Conservation (phyloP, 352 stramenopile species). For the Phytopythium aichiense region DNA sequence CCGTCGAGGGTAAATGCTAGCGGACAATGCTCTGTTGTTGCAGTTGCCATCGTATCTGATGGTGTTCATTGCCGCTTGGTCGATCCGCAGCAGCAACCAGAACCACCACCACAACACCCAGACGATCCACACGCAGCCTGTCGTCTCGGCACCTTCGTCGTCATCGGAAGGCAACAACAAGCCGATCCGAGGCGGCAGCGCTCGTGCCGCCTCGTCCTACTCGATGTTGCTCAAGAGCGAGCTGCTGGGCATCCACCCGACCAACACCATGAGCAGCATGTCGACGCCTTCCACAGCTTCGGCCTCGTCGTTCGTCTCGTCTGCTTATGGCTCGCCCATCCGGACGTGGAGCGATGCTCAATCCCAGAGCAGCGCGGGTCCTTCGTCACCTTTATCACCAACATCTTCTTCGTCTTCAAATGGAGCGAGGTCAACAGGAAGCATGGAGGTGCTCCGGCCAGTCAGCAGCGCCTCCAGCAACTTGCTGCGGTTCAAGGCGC, state of each 20-base stretch:
- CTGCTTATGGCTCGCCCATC: conserved; percentile 1
- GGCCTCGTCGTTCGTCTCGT: conserved; percentile 6
- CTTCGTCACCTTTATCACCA: neutral
- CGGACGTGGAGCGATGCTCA: neutral
- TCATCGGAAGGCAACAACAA: neutral
- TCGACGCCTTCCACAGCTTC: neutral
- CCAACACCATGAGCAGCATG: conserved; percentile 4
- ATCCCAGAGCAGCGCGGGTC: neutral
- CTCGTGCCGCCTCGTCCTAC: conserved; percentile 29
- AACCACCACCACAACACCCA: conserved; percentile 13
- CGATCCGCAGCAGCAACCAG: conserved; percentile 14
- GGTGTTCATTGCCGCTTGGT: too few species aligned
- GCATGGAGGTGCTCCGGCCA: neutral
- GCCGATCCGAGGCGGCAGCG: neutral
- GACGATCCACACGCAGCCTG: neutral
- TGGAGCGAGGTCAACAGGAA: neutral
- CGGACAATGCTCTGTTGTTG: neutral
- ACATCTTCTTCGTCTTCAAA: neutral
- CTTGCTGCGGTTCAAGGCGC: conserved; percentile 71
- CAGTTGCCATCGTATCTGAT: neutral
- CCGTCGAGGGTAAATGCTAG: conserved; percentile 13
- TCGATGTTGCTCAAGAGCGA: conserved; percentile 80
- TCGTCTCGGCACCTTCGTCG: neutral
- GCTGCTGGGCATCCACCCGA: conserved; percentile 58
- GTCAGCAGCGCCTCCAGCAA: conserved; percentile 42